Percentiles rank a stretch among this genome's conserved stretches.
Conservation (phyloP, 805 yeast genomes). For the Schizosaccharomyces cryophilus region DNA sequence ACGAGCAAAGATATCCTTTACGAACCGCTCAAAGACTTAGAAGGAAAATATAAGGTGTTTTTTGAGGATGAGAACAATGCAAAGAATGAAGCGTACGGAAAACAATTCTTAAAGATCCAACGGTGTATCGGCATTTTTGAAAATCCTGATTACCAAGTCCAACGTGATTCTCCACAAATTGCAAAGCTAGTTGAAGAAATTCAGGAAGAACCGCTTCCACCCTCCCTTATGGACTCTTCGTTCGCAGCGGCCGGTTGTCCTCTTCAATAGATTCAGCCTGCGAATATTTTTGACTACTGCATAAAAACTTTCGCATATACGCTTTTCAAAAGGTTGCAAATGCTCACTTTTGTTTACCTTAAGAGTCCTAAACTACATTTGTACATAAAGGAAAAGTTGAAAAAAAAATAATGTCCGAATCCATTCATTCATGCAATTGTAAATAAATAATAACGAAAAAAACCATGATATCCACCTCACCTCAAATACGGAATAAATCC, state of each 20-base stretch:
- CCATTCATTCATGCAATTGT: too few species aligned
- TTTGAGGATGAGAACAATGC: neutral
- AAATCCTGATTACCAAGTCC: neutral
- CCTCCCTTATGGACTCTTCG: neutral
- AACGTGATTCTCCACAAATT: neutral
- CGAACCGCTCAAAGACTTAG: constrained; percentile 67
- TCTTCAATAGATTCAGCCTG: neutral
- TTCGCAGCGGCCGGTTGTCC: neutral
- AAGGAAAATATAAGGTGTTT: constrained; percentile 24
- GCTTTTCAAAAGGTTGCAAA: too few species aligned
- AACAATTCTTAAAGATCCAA: neutral
- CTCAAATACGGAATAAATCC: too few species aligned
- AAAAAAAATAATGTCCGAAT: too few species aligned
- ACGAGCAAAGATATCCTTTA: constrained; percentile 66
- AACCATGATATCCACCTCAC: too few species aligned
- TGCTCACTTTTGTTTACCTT: too few species aligned
- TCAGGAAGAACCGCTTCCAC: neutral
- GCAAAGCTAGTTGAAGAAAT: neutral
- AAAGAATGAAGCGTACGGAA: neutral
- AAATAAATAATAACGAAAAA: too few species aligned
- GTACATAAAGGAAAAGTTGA: too few species aligned
- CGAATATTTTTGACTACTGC: neutral
- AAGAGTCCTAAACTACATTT: too few species aligned
- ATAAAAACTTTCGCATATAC: neutral
- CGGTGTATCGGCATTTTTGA: neutral